Base-by-base conservation (phyloP, 495 filamentous ascomycete genomes). In the Penicillium robsamsonii region DNA sequence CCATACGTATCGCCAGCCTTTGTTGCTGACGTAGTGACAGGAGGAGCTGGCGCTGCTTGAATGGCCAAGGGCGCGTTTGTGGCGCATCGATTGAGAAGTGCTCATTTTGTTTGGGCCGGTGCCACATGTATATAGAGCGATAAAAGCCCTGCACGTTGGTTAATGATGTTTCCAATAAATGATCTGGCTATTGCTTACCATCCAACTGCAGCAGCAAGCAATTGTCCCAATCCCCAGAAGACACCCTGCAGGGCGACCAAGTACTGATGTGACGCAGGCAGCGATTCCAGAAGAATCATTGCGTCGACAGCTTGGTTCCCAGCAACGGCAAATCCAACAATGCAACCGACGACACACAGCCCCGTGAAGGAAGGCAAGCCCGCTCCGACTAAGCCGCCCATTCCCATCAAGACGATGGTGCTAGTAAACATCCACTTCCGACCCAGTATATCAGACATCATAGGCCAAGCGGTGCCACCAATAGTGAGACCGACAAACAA, bases 81-180 rank as follows among this genome's bases (percentile, higher is more conserved):
- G 31, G 40, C 49, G 27, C 12, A 65, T 41, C 4, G 58, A 46
- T 17, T 60, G 48, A 3, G 51, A 30, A 40, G 60, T 57, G 43
- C 60, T 63, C 17, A 63, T 25, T 13, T 57, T 53, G 41, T 57
- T 60, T 11, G 74, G 65, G 17, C 68, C 62, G 10, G 63, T 55
- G 51, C 61, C 70, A 50, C 79, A 82, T 10, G 69, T 67, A 51
- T 74, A 81, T 24, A 56, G 49, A 0, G 49, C 61, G 38, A 67
- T 67, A 18, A 67, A 64, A 1, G 58, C 58, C 64, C 64, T 66
- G 20, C 15, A n/a, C 27, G 52, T 13, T 27, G 3, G 18, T 59
- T 30, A 59, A 35, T 17, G 4, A 53, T 46, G 13, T 30, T 6
- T 13, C 27, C 3, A 13, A 31, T 42, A 27, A 31, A 5, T 2